A percentile compares a stretch with the other conserved stretches of the same genome.
Conservation (phyloP, 2,329 filamentous ascomycete species). For the Teratosphaeria epicoccoides region DNA sequence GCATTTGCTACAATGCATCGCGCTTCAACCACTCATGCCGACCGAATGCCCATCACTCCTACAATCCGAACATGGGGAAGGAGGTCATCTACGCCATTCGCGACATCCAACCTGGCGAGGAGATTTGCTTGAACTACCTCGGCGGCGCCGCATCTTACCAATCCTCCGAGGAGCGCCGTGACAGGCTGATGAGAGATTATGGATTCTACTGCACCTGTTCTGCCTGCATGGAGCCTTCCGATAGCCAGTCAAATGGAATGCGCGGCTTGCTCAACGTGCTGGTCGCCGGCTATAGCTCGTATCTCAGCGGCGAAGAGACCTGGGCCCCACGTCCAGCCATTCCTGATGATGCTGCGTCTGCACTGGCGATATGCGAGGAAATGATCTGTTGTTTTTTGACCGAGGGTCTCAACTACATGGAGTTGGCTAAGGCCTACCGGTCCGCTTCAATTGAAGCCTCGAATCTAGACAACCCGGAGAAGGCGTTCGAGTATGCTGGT, state of each 20-base stretch:
- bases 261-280: not conserved
- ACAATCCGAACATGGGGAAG: conserved; percentile 8
- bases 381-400: conserved; percentile 85
- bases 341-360: conserved; percentile 1
- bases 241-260: not conserved
- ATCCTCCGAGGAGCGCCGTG: conserved; percentile 9
- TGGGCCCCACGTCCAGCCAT: conserved; percentile 6
- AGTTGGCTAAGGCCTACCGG: conserved; percentile 17
- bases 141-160: conserved; percentile 5
- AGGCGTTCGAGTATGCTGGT: conserved; percentile 12
- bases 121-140: conserved; percentile 13
- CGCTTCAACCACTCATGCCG: conserved; percentile 18
- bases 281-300: conserved; percentile 1
- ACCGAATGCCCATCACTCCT: conserved; percentile 12
- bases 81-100: conserved; percentile 15
- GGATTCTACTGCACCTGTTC: conserved; percentile 21
- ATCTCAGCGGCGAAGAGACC: conserved; percentile 5
- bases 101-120: conserved; percentile 14
- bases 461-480: conserved; percentile 4
- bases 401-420: conserved; percentile 54
- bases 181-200: conserved; percentile 13
- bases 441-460: conserved; percentile 12
- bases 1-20: conserved; percentile 10
- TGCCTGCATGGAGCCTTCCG: conserved; percentile 14
- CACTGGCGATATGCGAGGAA: conserved; percentile 5